These are phyloP conservation scores for Suhomyces bolitotheri DNA, from an alignment of 1,139 yeast species.

Conservation along the genomic window DNA sequence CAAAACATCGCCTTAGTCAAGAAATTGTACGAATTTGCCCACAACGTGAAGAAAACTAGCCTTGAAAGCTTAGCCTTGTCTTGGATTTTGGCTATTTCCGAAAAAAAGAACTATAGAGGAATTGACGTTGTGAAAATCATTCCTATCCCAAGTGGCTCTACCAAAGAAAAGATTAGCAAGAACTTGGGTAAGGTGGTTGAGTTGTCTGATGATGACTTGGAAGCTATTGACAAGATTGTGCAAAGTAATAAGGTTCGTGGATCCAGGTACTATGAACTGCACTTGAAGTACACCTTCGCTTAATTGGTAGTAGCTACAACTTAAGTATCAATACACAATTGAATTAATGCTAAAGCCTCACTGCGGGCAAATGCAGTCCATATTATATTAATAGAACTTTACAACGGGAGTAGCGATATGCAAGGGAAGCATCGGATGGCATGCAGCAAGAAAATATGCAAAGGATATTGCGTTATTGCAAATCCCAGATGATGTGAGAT, in stretches of 20 bases:
- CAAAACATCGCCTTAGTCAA: conserved; percentile 52
- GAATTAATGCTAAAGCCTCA: too few species aligned
- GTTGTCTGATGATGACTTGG: conserved; percentile 55
- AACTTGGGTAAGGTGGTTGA: conserved; percentile 49
- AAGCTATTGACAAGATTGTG: conserved; percentile 47
- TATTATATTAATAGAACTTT: too few species aligned
- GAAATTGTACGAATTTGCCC: conserved; percentile 48
- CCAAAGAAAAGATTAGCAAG: conserved; percentile 56
- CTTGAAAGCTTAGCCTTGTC: conserved; percentile 72
- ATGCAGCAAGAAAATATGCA: too few species aligned
- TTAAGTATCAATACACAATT: too few species aligned
- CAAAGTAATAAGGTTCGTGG: conserved; percentile 46
- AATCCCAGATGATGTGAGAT: too few species aligned
- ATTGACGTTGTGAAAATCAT: conserved; percentile 50
- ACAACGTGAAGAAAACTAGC: conserved; percentile 45
- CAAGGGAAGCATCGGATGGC: too few species aligned
- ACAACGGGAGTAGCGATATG: too few species aligned
- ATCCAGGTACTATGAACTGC: conserved; percentile 41
- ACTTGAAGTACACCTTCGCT: conserved; percentile 10
- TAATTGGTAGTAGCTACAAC: too few species aligned
- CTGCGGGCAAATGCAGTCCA: too few species aligned
- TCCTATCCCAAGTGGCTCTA: conserved; percentile 79
- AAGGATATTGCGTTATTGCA: too few species aligned
- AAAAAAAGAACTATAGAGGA: conserved; percentile 29
- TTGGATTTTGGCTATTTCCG: conserved; percentile 56